Percentiles rank a stretch among this genome's conserved stretches.
phyloP scores from a whole-genome alignment of 1,139 yeast species.

The Yamadazyma kanchanaburiensis region DNA sequence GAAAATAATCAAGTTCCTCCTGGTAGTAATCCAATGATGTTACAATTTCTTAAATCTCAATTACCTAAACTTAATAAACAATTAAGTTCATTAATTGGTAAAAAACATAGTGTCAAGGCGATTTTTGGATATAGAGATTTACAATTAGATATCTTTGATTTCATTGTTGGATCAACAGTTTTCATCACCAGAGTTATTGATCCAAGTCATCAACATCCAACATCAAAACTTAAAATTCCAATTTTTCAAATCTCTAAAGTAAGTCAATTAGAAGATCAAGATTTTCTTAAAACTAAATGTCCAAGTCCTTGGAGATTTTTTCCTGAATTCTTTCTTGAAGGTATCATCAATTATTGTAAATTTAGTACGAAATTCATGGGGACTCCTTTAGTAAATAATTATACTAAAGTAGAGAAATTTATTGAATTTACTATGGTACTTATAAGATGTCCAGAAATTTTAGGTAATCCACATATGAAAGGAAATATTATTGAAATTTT shows the following conservation, averaged over 20 bases:
- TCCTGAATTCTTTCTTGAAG: slow-evolving; percentile 87
- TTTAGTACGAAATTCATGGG: slow-evolving; percentile 57
- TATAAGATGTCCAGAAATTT: slow-evolving; percentile 78
- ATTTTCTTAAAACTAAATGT: slow-evolving; percentile 58
- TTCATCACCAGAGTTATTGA: slow-evolving; percentile 72
- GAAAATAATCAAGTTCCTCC: slow-evolving; percentile 28
- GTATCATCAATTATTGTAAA: slow-evolving; percentile 71
- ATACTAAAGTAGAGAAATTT: slow-evolving; percentile 50
- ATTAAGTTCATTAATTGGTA: slow-evolving; percentile 37
- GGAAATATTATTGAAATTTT: slow-evolving; percentile 78
- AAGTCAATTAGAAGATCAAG: slow-evolving; percentile 63
- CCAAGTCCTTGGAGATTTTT: slow-evolving; percentile 78
- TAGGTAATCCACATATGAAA: slow-evolving; percentile 92
- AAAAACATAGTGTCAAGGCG: slow-evolving; percentile 54
- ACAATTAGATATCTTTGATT: slow-evolving; percentile 70
- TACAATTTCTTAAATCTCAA: slow-evolving; percentile 31
- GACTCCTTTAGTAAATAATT: slow-evolving; percentile 57
- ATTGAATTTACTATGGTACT: slow-evolving; percentile 72
- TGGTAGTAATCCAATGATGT: slow-evolving; percentile 28
- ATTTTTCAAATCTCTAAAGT: slow-evolving; percentile 50
- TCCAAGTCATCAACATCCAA: slow-evolving; percentile 65
- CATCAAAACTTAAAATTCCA: slow-evolving; percentile 55
- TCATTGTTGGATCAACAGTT: slow-evolving; percentile 69
- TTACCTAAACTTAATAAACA: slow-evolving; percentile 45
- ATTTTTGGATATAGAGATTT: slow-evolving; percentile 52